A percentile compares a stretch with the other conserved stretches of the same genome.
Evolutionary conservation across 768 basidiomycete genomes (phyloP).

Genomic region (Nidularia sp.): DNA sequence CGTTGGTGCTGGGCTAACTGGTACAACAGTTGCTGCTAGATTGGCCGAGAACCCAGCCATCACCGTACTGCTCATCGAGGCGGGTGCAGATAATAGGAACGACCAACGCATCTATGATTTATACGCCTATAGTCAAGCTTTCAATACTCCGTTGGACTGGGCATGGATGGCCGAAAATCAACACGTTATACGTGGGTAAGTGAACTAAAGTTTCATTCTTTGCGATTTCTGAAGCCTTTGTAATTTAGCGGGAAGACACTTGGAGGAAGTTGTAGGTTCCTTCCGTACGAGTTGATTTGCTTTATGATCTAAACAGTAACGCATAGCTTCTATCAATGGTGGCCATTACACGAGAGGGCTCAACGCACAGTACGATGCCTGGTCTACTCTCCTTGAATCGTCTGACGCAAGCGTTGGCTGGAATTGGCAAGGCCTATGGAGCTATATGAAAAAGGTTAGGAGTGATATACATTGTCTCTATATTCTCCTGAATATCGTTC

Average conservation of each 20-base stretch:
- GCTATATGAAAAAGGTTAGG: constrained; percentile 44
- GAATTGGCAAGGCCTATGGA: constrained; percentile 40
- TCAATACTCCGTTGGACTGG: constrained; percentile 42
- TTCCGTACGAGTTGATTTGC: neutral
- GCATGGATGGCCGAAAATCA: constrained; percentile 39
- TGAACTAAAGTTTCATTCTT: neutral
- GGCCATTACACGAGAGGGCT: constrained; percentile 40
- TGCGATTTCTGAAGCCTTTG: neutral
- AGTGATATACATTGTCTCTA: too few species aligned
- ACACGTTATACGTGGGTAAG: constrained; percentile 32
- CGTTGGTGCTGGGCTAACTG: constrained; percentile 43
- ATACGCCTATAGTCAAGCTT: constrained; percentile 36
- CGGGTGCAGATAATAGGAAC: constrained; percentile 41
- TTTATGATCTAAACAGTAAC: neutral
- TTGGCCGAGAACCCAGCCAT: constrained; percentile 38
- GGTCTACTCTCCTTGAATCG: constrained; percentile 29
- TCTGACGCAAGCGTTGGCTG: constrained; percentile 39
- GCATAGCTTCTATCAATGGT: constrained; percentile 43
- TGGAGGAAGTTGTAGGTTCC: constrained; percentile 31
- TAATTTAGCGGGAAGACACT: constrained; percentile 39
- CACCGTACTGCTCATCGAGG: constrained; percentile 48
- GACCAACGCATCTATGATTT: constrained; percentile 43
- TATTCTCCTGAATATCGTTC: too few species aligned
- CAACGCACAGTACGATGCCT: constrained; percentile 40
- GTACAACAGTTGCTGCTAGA: constrained; percentile 43